Percentiles rank a stretch among this genome's conserved stretches.
Conservation (phyloP, 2,329 filamentous ascomycete species). For the Aspergillus spinulosporus region DNA sequence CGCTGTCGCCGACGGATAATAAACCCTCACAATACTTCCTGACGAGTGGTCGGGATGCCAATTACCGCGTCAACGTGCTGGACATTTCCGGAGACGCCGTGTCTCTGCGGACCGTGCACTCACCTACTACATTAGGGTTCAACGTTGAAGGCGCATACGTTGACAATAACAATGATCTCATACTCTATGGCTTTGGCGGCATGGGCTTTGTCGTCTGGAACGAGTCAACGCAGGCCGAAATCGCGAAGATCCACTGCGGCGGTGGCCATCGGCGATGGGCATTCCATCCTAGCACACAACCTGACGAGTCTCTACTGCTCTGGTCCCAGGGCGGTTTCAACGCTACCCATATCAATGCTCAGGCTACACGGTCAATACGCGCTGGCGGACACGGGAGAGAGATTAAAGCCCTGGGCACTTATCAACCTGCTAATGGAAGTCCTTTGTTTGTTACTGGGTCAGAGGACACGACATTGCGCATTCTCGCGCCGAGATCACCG, state of each 20-base stretch:
- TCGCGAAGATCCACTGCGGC: constrained; percentile 75
- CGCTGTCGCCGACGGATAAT: constrained; percentile 15
- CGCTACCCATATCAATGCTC: constrained; percentile 41
- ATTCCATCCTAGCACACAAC: constrained; percentile 42
- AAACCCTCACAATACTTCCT: constrained; percentile 51
- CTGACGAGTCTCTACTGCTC: constrained; percentile 58
- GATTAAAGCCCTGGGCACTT: constrained; percentile 65
- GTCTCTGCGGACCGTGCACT: constrained; percentile 60
- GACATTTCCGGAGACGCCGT: constrained; percentile 17
- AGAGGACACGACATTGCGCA: constrained; percentile 72
- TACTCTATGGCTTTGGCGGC: constrained; percentile 78
- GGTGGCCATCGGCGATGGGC: constrained; percentile 79
- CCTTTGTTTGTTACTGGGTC: constrained; percentile 65
- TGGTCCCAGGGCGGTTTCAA: constrained; percentile 72
- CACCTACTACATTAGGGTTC: constrained; percentile 69
- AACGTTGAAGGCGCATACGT: constrained; percentile 75
- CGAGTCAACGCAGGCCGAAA: constrained; percentile 66
- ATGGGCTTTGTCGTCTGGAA: constrained; percentile 82
- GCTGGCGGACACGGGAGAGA: constrained; percentile 82
- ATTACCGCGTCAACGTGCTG: constrained; percentile 64
- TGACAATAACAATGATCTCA: constrained; percentile 55
- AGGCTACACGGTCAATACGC: constrained; percentile 56
- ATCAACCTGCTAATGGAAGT: constrained; percentile 24
- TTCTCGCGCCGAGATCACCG: constrained; percentile 51
- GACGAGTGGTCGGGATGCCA: constrained; percentile 75